Base-by-base conservation (phyloP, 2,329 filamentous ascomycete species). In the Neonectria sp. region DNA sequence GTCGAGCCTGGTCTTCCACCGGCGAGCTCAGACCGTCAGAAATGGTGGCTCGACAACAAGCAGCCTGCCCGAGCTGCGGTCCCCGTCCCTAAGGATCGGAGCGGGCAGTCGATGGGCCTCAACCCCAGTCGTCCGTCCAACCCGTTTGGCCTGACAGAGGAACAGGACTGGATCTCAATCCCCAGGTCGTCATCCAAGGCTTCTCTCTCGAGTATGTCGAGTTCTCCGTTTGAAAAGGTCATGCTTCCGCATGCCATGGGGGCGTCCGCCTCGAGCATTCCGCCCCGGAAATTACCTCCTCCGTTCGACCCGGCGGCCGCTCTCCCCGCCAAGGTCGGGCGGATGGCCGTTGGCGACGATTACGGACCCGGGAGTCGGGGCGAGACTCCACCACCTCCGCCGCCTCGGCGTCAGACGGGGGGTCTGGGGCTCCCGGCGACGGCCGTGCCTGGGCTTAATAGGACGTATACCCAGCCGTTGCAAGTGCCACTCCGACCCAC, bases 111-210 rank as follows among this genome's bases (percentile, higher is more conserved):
- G 12, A 86, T 90, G 73, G 83, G 90, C 3, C 86, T 93, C 25
- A 98, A 97, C 78, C 89, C 92, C 1, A 87, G 89, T 35, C 89
- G 93, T 55, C 89, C 90, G 13, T 89, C 92, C 1, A 98, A 98
- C 75, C 96, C 96, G 0, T 98, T 97, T 79, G 87, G 86, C 1
- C 84, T 88, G 1, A 91, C 88, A 2, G 86, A 91, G 35, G 93
- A 97, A 79, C 89, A 92, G 11, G 95, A 98, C 75, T 98, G 96
- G 96, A 90, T 97, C 48, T 87, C 86, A 4, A 84, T 92, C 6
- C 86, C 89, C 25, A 82, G 88, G 35, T 82, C 86, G 3, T 83
- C 85, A 48, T 88, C 88, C 17, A 84, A 86, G 43, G 79, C 87
- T 33, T 88, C 86, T 1, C 83, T 87, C 0, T 88, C 86, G 2